Evolutionary conservation across 2,329 filamentous ascomycete species (phyloP), one percentile per base, ranked within the genome.

Genomic region (Colletotrichum australisinense): DNA sequence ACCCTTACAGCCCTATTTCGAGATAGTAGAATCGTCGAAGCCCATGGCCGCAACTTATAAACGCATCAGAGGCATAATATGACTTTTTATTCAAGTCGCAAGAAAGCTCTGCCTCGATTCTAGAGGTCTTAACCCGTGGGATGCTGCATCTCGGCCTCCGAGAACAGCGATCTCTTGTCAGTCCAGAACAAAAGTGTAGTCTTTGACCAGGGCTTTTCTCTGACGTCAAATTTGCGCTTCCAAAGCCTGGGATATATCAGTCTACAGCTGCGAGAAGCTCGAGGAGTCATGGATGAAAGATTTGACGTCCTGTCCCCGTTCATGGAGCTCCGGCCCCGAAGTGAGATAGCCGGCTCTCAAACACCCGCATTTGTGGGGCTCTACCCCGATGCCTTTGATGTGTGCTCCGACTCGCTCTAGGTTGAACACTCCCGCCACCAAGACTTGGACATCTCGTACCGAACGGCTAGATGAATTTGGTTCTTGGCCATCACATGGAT

Each of bases 201-300:
- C 85, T 86, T 86, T 52, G 82, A 35, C 32, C 11, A 35, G 32
- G 32, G 11, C 11, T 35, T 35, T 35, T 35, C 32, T 35, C 32
- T 12, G 11, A 12, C 32, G 32, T 12, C 4, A 12, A 35, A 5
- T 12, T 5, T 35, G 5, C 32, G 32, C 9, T 12, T 12, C 3
- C 11, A 5, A 35, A 12, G 1, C 32, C 11, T 35, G 32, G 85
- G 11, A 85, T 79, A 4, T 85, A 84, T 28, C 84, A 77, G 28
- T 81, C 77, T 0, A 85, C 79, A 1, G 86, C 85, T 83, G 81
- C 66, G 84, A 87, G 1, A 87, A 78, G 0, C 81, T 76, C 4
- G 82, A 0, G 85, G 79, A 0, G 80, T 75, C 5, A 77, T 78
- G 85, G 78, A 0, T 79, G 75, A 5, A 77, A 77, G 78, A 69